Conservation (phyloP, 129 eudicot species). For the Deinandra increscens region DNA sequence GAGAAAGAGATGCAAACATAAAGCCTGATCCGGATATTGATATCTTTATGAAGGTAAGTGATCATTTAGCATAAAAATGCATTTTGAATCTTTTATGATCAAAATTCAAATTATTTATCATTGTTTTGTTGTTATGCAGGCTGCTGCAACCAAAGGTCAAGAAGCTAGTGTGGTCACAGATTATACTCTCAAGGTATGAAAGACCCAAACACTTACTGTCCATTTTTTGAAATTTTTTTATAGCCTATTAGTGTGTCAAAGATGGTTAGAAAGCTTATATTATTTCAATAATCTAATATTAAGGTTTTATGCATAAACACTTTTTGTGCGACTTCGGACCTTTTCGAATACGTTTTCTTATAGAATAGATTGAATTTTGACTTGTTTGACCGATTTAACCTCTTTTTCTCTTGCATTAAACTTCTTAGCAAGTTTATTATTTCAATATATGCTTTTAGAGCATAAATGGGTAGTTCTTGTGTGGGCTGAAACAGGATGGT, state of each 20-base stretch:
- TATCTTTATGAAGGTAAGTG: slow-evolving; percentile 70
- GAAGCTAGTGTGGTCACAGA: slow-evolving; percentile 71
- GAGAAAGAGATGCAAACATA: slow-evolving; percentile 57
- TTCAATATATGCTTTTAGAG: too few species aligned
- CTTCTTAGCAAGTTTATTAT: too few species aligned
- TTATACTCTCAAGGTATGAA: slow-evolving; percentile 65
- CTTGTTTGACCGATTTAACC: background rate
- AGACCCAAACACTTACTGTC: background rate
- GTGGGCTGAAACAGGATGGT: too few species aligned
- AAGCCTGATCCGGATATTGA: slow-evolving; percentile 89
- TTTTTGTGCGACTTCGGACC: background rate
- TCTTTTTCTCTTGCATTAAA: background rate
- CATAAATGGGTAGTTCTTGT: too few species aligned
- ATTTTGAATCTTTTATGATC: background rate
- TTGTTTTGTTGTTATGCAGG: slow-evolving; percentile 39
- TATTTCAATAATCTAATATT: background rate
- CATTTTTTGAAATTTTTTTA: background rate
- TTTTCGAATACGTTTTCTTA: background rate
- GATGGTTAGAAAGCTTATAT: background rate
- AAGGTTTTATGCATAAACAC: background rate
- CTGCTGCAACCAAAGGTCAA: slow-evolving; percentile 62
- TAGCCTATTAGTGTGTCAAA: background rate
- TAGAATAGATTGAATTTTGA: background rate
- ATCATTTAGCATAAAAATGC: background rate
- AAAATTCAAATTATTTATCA: background rate